A percentile compares a stretch with the other conserved stretches of the same genome.
Evolutionary conservation across 495 filamentous ascomycete species (phyloP).

Genomic region (Neurospora sp.): DNA sequence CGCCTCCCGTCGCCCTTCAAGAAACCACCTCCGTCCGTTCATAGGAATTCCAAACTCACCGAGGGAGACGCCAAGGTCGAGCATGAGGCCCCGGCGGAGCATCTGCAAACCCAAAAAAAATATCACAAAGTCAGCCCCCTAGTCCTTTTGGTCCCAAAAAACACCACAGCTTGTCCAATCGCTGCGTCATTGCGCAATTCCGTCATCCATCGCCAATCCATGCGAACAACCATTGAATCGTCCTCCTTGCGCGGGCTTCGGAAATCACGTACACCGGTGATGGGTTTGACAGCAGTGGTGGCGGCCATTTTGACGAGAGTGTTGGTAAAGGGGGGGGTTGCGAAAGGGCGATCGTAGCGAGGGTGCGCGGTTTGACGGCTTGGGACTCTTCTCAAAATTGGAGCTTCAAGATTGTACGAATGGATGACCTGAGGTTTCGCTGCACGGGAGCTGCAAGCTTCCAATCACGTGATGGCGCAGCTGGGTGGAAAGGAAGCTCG

Average conservation of each 20-base stretch:
- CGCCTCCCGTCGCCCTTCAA: neutral
- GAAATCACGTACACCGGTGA: conserved; percentile 18
- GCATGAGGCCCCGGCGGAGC: conserved; percentile 39
- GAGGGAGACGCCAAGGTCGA: conserved; percentile 33
- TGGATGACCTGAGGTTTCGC: conserved; percentile 19
- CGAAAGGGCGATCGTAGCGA: conserved; percentile 7
- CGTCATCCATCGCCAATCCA: neutral
- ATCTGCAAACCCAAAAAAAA: conserved; percentile 24
- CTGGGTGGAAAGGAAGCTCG: neutral
- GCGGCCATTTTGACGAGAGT: conserved; percentile 29
- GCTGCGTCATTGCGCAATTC: neutral
- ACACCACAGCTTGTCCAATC: neutral
- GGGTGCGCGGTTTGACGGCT: conserved; percentile 20
- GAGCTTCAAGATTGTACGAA: conserved; percentile 10
- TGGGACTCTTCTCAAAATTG: conserved; percentile 9
- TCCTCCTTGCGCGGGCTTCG: neutral
- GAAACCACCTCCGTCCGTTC: neutral
- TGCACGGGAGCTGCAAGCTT: conserved; percentile 8
- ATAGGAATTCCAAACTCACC: conserved; percentile 20
- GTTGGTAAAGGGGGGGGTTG: conserved; percentile 6
- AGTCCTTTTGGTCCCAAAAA: neutral
- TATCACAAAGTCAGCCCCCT: neutral
- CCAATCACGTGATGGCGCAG: neutral
- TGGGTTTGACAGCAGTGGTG: conserved; percentile 12
- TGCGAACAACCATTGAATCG: neutral